Conservation (phyloP, 441 rosid genomes). For the Lepidium campestre region DNA sequence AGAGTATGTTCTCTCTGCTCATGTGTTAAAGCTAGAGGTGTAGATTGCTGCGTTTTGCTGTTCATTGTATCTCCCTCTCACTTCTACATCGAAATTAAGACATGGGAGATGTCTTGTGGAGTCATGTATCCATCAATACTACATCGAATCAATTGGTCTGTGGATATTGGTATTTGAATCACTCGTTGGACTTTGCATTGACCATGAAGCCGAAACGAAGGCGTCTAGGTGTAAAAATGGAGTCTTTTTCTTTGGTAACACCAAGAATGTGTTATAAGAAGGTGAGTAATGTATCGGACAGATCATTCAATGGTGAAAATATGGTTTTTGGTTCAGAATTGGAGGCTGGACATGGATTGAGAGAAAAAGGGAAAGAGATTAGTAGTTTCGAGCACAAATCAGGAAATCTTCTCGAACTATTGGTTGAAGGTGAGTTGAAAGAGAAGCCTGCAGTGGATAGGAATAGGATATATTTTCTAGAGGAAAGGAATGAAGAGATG, state of each 20-base stretch:
- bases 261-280: not conserved
- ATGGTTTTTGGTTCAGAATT: not conserved
- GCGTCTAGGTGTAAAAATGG: conserved; percentile 2
- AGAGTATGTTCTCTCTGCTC: conserved; percentile 1
- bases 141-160: conserved; percentile 28
- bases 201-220: conserved; percentile 26
- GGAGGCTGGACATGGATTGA: not conserved
- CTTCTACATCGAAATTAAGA: not conserved
- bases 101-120: conserved; percentile 39
- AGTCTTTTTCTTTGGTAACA: not conserved
- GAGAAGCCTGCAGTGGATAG: not conserved
- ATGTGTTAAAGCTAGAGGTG: not conserved
- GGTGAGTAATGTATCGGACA: not conserved
- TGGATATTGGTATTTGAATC: conserved; percentile 5
- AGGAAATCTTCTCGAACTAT: conserved; percentile 7
- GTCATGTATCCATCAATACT: conserved; percentile 23
- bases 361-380: conserved; percentile 16
- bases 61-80: not conserved
- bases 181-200: conserved; percentile 16
- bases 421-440: not conserved
- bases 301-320: not conserved
- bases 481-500: conserved; percentile 56
- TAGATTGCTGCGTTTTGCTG: not conserved
- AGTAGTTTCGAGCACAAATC: not conserved
- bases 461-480: conserved; percentile 43